These are phyloP conservation scores for Linnemannia zychae DNA, from an alignment of 192 early-diverging fungal genomes.

Conservation along the genomic window DNA sequence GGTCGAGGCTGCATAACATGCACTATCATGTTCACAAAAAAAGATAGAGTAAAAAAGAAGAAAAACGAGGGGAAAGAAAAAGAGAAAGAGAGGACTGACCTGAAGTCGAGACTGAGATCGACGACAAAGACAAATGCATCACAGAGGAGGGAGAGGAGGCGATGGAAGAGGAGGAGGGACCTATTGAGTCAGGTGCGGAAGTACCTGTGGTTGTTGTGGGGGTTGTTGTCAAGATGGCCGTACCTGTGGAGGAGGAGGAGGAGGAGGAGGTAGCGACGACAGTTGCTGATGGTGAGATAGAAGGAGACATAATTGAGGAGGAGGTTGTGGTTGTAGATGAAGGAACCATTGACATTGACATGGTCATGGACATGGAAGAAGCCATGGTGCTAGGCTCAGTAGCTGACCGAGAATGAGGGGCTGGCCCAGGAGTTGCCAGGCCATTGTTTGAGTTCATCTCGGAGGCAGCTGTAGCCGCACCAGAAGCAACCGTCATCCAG, in stretches of 20 bases:
- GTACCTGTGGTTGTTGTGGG: not conserved
- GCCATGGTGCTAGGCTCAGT: not conserved
- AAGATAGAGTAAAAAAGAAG: not conserved
- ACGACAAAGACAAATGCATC: constrained; percentile 1
- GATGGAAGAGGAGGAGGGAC: not conserved
- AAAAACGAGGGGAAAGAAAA: not conserved
- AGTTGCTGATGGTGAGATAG: not conserved
- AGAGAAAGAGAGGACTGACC: not conserved
- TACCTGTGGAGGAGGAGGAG: not conserved
- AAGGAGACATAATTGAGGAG: not conserved
- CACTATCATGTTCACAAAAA: not conserved
- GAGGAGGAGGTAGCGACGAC: not conserved
- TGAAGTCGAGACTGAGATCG: constrained; percentile 5
- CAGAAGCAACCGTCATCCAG: constrained; percentile 20
- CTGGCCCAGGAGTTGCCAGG: not conserved
- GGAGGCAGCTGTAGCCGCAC: not conserved
- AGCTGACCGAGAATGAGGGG: not conserved
- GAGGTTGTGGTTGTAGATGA: not conserved
- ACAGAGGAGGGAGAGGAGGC: not conserved
- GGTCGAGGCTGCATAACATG: not conserved
- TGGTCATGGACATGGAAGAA: too few species aligned
- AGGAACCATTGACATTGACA: not conserved
- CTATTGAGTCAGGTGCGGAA: too few species aligned
- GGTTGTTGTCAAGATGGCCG: not conserved
- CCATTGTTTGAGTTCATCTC: not conserved